phyloP scores from a whole-genome alignment of 2,329 filamentous ascomycete genomes.

The Arthrobotrys megalospora region DNA sequence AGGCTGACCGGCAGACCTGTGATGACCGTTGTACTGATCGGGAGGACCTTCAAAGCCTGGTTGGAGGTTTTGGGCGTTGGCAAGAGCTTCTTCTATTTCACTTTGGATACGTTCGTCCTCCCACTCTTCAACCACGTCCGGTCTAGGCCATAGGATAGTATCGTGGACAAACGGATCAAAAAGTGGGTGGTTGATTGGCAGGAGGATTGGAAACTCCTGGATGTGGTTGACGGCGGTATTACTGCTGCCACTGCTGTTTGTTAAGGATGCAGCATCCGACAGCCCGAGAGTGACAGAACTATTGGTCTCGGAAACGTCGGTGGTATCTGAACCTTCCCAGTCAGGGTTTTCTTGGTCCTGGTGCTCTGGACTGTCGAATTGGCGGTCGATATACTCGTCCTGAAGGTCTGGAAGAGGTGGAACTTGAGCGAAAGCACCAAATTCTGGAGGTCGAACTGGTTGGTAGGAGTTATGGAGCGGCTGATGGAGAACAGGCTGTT shows the following conservation, averaged over 20 bases:
- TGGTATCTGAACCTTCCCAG: slow-evolving; percentile 21
- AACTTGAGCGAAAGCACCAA: slow-evolving; percentile 10
- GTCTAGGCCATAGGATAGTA: slow-evolving; percentile 45
- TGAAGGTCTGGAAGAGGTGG: neutral
- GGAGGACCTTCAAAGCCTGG: neutral
- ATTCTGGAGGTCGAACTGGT: neutral
- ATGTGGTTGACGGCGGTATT: slow-evolving; percentile 17
- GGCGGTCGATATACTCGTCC: neutral
- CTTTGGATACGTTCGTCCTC: slow-evolving; percentile 18
- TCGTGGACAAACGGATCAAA: slow-evolving; percentile 53
- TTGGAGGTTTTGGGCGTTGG: neutral
- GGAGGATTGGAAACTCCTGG: slow-evolving; percentile 20
- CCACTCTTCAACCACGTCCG: slow-evolving; percentile 51
- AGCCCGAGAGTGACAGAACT: slow-evolving; percentile 9
- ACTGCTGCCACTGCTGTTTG: slow-evolving; percentile 1
- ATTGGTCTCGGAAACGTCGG: neutral
- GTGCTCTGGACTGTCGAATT: neutral
- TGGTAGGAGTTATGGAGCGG: neutral
- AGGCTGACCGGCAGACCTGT: neutral
- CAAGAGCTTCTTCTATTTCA: slow-evolving; percentile 25
- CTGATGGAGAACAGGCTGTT: neutral
- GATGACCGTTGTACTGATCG: neutral
- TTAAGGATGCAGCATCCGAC: neutral
- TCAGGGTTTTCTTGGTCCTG: slow-evolving; percentile 11
- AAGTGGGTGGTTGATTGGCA: slow-evolving; percentile 35